A percentile compares a stretch with the other conserved stretches of the same genome.
These are phyloP conservation scores for Pythium folliculosum DNA, from an alignment of 352 stramenopile genomes.

Conservation along the genomic window DNA sequence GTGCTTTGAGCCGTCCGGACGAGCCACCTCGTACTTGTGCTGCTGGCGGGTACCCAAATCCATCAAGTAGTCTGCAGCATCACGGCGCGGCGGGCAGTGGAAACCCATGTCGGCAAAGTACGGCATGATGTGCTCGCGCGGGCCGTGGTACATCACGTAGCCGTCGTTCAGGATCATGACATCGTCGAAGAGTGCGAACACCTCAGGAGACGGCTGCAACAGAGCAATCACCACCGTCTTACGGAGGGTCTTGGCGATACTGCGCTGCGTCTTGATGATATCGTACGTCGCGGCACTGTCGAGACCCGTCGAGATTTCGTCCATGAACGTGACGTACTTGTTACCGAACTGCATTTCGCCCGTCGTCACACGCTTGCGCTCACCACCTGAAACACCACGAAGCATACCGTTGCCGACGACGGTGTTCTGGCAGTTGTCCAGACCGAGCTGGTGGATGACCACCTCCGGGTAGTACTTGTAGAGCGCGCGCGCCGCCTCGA, in stretches of 20 bases:
- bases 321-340: conserved; percentile 82
- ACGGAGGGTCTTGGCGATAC: conserved; percentile 62
- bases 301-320: conserved; percentile 72
- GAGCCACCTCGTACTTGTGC: conserved; percentile 18
- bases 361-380: conserved; percentile 75
- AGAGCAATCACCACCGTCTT: conserved; percentile 78
- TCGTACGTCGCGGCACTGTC: conserved; percentile 67
- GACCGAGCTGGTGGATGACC: conserved; percentile 50
- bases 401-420: conserved; percentile 65
- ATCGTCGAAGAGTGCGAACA: conserved; percentile 93
- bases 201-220: conserved; percentile 92
- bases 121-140: conserved; percentile 45
- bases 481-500: conserved; percentile 37
- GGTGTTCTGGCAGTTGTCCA: conserved; percentile 56
- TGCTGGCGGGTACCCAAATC: conserved; percentile 35
- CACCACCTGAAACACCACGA: conserved; percentile 68
- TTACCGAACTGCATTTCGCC: conserved; percentile 85
- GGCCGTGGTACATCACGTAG: conserved; percentile 88
- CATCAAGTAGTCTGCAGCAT: conserved; percentile 92
- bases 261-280: conserved; percentile 54
- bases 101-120: conserved; percentile 86
- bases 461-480: conserved; percentile 43
- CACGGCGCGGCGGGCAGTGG: conserved; percentile 55
- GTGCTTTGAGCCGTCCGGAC: background rate
- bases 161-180: conserved; percentile 90